phyloP scores from a whole-genome alignment of 1,139 yeast species.

The Suhomyces bokatorum region DNA sequence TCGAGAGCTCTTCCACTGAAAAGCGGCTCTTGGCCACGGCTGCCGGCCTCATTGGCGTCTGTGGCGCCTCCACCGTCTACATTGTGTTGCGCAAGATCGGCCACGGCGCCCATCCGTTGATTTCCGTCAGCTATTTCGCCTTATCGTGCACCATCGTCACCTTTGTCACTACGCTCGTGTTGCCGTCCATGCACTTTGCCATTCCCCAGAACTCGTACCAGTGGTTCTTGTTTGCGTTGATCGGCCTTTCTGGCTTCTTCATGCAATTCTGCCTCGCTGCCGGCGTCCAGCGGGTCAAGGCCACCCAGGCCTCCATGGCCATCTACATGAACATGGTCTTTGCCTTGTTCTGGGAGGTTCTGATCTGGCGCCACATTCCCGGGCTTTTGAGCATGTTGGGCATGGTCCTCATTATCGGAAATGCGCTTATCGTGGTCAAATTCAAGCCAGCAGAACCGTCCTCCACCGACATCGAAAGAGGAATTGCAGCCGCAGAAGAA shows the following conservation, averaged over 20 bases:
- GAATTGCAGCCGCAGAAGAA: background rate
- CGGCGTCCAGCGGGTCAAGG: conserved; percentile 80
- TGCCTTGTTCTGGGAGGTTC: conserved; percentile 75
- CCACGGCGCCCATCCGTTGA: conserved; percentile 71
- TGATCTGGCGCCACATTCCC: conserved; percentile 74
- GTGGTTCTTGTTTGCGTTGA: conserved; percentile 60
- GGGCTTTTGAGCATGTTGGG: conserved; percentile 70
- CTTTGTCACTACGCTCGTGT: conserved; percentile 49
- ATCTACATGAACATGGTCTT: conserved; percentile 74
- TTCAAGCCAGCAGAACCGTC: conserved; percentile 40
- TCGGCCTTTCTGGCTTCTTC: conserved; percentile 78
- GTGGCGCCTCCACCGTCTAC: conserved; percentile 71
- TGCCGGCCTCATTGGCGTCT: conserved; percentile 67
- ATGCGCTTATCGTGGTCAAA: conserved; percentile 61
- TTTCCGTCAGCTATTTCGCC: conserved; percentile 78
- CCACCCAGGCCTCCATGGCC: conserved; percentile 76
- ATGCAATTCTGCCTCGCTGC: conserved; percentile 80
- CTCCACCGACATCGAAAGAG: conserved; percentile 6
- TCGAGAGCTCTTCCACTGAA: conserved; percentile 43
- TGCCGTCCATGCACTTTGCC: conserved; percentile 62
- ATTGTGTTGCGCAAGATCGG: conserved; percentile 76
- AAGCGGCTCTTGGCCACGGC: conserved; percentile 56
- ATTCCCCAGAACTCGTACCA: conserved; percentile 60
- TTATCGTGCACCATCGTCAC: conserved; percentile 59
- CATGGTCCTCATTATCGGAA: conserved; percentile 61